Conservation (phyloP, 352 stramenopile genomes). For the Phytophthora megakarya region DNA sequence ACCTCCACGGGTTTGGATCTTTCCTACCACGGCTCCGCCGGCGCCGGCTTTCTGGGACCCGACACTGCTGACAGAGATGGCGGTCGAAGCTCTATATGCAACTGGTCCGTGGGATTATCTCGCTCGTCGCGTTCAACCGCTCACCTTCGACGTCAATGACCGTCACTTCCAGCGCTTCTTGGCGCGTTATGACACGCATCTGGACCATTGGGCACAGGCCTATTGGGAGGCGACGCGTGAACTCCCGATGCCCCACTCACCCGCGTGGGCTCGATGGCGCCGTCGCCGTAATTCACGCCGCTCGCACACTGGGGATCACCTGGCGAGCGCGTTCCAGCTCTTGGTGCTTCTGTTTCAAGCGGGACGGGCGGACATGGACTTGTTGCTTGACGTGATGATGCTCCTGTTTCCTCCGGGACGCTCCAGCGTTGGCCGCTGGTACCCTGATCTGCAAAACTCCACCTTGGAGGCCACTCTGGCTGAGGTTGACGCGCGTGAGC, state of each 20-base stretch:
- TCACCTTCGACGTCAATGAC: too few species aligned
- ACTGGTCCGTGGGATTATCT: too few species aligned
- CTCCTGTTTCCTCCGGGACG: background rate
- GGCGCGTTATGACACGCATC: background rate
- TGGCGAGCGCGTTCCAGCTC: background rate
- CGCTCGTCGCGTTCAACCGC: too few species aligned
- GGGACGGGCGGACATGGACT: conserved; percentile 2
- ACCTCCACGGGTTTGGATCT: too few species aligned
- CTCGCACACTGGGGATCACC: conserved; percentile 4
- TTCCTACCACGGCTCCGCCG: too few species aligned
- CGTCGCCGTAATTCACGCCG: background rate
- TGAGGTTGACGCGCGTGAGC: background rate
- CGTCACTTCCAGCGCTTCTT: background rate
- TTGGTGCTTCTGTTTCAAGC: background rate
- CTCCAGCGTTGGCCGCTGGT: background rate
- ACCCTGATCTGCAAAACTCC: background rate
- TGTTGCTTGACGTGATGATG: background rate
- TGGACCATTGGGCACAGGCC: too few species aligned
- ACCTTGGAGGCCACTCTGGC: background rate
- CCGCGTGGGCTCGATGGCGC: background rate
- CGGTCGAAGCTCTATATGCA: too few species aligned
- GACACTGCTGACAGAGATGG: too few species aligned
- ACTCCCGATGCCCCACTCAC: background rate
- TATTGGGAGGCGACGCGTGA: conserved; percentile 15
- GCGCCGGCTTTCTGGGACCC: too few species aligned